A percentile compares a stretch with the other conserved stretches of the same genome.
Conservation (phyloP, 768 basidiomycete genomes). For the Favolaschia claudopus region DNA sequence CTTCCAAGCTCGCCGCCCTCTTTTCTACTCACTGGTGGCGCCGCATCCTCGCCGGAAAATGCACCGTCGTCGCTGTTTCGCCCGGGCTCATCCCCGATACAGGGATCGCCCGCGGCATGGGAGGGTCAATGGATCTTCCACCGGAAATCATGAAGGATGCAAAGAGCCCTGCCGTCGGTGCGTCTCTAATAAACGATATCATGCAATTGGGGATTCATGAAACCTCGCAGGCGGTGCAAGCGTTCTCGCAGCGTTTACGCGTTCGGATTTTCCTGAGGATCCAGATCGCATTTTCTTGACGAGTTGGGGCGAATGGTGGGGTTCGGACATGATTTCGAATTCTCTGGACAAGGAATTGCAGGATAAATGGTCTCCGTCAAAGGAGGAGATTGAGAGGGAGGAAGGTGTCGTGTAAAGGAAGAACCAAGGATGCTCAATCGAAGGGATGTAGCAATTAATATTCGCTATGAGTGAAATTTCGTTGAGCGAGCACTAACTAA, state of each 20-base stretch:
- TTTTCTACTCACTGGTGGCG: slow-evolving; percentile 29
- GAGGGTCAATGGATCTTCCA: neutral
- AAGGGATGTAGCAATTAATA: too few species aligned
- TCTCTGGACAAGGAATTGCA: slow-evolving; percentile 14
- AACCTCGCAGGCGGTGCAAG: slow-evolving; percentile 3
- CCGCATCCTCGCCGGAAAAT: neutral
- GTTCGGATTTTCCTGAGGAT: slow-evolving; percentile 15
- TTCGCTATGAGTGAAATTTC: too few species aligned
- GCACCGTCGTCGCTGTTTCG: slow-evolving; percentile 21
- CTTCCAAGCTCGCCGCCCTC: slow-evolving; percentile 11
- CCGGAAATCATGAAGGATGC: too few species aligned
- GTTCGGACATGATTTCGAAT: neutral
- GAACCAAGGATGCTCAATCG: too few species aligned
- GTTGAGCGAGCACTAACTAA: too few species aligned
- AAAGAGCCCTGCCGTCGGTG: neutral
- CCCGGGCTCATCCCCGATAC: slow-evolving; percentile 20
- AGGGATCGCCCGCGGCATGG: neutral
- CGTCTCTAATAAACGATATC: too few species aligned
- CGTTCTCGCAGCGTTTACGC: slow-evolving; percentile 12
- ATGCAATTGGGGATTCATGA: too few species aligned
- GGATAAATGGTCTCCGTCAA: slow-evolving; percentile 13
- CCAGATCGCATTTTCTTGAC: slow-evolving; percentile 21
- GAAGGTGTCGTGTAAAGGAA: too few species aligned
- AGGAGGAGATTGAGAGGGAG: slow-evolving; percentile 17
- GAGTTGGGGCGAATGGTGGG: slow-evolving; percentile 30